These are phyloP conservation scores for Fonsecaea nubica DNA, from an alignment of 2,329 filamentous ascomycete species.

Conservation along the genomic window DNA sequence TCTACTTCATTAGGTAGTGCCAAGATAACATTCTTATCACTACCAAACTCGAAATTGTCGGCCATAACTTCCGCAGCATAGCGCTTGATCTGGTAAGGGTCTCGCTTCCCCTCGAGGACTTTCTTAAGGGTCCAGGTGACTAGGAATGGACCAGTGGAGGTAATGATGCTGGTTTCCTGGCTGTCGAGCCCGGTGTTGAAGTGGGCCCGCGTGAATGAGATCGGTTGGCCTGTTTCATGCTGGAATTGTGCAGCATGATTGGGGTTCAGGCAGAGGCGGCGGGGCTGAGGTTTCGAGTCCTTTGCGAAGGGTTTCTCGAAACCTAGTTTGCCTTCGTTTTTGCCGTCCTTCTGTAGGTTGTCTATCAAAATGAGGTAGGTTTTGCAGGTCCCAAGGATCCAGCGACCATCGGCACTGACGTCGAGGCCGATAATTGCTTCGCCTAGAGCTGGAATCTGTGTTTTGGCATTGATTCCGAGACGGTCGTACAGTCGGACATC, in stretches of 20 bases:
- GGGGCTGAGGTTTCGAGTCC: conserved; percentile 90
- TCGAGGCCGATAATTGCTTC: conserved; percentile 95
- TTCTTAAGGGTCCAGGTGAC: conserved; percentile 96
- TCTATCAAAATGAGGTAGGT: conserved; percentile 96
- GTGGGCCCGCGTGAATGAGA: conserved; percentile 87
- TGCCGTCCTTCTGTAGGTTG: conserved; percentile 85
- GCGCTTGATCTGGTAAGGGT: conserved; percentile 94
- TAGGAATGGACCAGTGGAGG: conserved; percentile 94
- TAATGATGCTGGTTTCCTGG: conserved; percentile 92
- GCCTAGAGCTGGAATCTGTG: conserved; percentile 90
- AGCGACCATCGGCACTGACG: conserved; percentile 92
- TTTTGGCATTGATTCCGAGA: conserved; percentile 96
- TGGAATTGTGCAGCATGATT: conserved; percentile 96
- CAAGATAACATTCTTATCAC: conserved; percentile 97
- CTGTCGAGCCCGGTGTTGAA: conserved; percentile 88
- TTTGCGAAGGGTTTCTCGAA: conserved; percentile 94
- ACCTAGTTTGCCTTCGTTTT: conserved; percentile 97
- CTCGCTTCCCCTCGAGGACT: conserved; percentile 77
- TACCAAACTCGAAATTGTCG: conserved; percentile 97
- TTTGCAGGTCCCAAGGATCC: conserved; percentile 90
- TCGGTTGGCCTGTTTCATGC: conserved; percentile 86
- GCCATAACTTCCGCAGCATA: conserved; percentile 96
- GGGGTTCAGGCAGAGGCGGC: conserved; percentile 85
- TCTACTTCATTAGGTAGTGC: conserved; percentile 96
- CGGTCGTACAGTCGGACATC: conserved; percentile 97